Evolutionary conservation across 139 green algal genomes (phyloP), one percentile per base, ranked within the genome.

Genomic region (Tetradesmus obliquus): DNA sequence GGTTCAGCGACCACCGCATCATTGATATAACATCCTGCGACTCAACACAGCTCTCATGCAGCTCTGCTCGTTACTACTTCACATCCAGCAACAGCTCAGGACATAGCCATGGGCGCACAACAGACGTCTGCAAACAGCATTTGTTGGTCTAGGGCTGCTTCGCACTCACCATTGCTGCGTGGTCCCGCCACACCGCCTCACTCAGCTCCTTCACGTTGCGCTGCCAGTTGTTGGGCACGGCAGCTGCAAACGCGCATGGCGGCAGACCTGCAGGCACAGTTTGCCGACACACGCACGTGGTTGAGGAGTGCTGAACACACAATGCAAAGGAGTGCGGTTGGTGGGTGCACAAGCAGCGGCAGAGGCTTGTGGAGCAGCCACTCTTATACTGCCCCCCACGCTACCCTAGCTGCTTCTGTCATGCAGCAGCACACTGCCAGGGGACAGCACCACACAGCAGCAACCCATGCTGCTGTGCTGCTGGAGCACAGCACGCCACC

Each of bases 201-300:
- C 91, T 76, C 58, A 95, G 82, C 15, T 95, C 92, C 53, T 5
- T 10, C 19, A 95, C 83, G 19, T 88, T 32, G 2, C 93, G 83
- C 24, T 74, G 55, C 54, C 71, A 93, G 88, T 95, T 95, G 71
- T 94, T 94, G 10, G 93, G 93, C 45, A 95, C 92, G 9, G 91
- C 91, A 2, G 90, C 93, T 0, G 93, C 91, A 91, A 93, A 94
- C 54, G 91, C 91, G 24, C 82, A 86, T 5, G 91, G 90, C 3
- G 93, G 94, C 86, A 95, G 58, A 66, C 92, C 93, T 93, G 91
- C 57, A 91, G 83, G 57, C 55, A 8, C 0, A 88, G 57, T 58
- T 53, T 51, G 15, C 84, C 19, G 57, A 76, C 22, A 82, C 58
- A 81, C 58, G 13, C 19, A 62, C 15, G 57, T 91, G 54, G 57